phyloP scores from a whole-genome alignment of 2,329 filamentous ascomycete genomes.

The Ophiocordyceps polyrhachis-furcata region DNA sequence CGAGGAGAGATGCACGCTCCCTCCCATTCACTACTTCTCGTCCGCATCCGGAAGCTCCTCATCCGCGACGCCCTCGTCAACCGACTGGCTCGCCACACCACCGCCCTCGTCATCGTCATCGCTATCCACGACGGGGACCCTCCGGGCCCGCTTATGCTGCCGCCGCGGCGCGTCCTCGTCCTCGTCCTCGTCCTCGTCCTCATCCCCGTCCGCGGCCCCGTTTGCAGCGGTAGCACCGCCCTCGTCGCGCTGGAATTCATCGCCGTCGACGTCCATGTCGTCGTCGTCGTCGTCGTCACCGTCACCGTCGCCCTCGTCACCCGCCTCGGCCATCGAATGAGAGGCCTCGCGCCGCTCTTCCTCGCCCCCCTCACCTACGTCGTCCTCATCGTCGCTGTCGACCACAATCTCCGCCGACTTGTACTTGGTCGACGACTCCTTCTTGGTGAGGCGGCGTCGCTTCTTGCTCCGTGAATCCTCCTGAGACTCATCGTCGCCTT shows the following conservation, averaged over 20 bases:
- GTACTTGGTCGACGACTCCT: constrained; percentile 40
- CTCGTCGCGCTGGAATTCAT: constrained; percentile 19
- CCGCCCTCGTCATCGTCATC: constrained; percentile 25
- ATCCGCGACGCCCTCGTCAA: constrained; percentile 10
- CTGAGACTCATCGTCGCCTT: constrained; percentile 21
- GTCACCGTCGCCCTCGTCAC: constrained; percentile 7
- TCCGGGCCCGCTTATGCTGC: constrained; percentile 26
- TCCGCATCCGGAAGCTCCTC: constrained; percentile 22
- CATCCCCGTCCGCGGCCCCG: constrained; percentile 23
- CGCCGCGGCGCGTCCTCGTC: constrained; percentile 16
- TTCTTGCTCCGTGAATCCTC: constrained; percentile 36
- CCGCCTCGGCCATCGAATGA: constrained; percentile 31
- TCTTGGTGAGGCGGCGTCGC: constrained; percentile 37
- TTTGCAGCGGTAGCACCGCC: constrained; percentile 9
- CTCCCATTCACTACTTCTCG: constrained; percentile 10
- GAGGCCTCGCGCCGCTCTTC: constrained; percentile 17
- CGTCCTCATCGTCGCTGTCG: constrained; percentile 52
- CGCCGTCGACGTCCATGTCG: constrained; percentile 4
- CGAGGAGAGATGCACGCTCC: no score
- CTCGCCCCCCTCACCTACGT: constrained; percentile 24
- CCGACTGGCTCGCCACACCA: constrained; percentile 5
- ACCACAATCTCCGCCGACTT: constrained; percentile 75
- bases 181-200: constrained; percentile 21
- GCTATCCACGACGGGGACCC: constrained; percentile 33
- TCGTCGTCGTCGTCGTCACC: background rate